These are phyloP conservation scores for Psidium friedrichsthalianum DNA, from an alignment of 345 rosid species.

Conservation along the genomic window DNA sequence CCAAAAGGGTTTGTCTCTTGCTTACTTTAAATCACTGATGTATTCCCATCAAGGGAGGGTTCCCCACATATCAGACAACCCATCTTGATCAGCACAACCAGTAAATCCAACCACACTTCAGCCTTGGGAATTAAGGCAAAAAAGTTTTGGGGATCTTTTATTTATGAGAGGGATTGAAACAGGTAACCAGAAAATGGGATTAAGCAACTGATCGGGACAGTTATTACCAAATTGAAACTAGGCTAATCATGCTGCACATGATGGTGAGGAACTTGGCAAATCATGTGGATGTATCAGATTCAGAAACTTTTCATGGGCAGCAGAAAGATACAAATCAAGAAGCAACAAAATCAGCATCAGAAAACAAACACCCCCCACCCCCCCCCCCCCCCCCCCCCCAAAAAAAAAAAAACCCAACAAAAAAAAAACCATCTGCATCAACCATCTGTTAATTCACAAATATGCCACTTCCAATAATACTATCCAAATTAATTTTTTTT, in stretches of 20 bases:
- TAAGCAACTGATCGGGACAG: neutral
- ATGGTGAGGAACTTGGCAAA: neutral
- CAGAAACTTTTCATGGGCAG: neutral
- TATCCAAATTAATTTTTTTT: neutral
- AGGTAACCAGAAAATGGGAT: neutral
- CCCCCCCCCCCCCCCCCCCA: constrained; percentile 5
- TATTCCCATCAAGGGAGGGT: neutral
- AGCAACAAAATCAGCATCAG: neutral
- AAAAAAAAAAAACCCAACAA: neutral
- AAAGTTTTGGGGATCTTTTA: neutral
- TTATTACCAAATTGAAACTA: neutral
- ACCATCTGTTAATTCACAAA: constrained; percentile 15
- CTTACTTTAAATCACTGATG: constrained; percentile 10
- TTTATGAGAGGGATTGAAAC: neutral
- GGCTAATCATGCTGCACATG: neutral
- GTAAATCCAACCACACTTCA: neutral
- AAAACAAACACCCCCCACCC: constrained; percentile 7
- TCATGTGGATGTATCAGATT: neutral
- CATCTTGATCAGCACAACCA: neutral
- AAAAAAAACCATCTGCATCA: constrained; percentile 11
- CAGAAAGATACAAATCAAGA: neutral
- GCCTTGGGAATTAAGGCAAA: neutral
- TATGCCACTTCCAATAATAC: neutral
- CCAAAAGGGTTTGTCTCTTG: constrained; percentile 2
- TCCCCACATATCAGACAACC: neutral